Percentiles rank a stretch among this genome's conserved stretches.
These are phyloP conservation scores for Pythium aquatile DNA, from an alignment of 352 stramenopile species.

Conservation along the genomic window DNA sequence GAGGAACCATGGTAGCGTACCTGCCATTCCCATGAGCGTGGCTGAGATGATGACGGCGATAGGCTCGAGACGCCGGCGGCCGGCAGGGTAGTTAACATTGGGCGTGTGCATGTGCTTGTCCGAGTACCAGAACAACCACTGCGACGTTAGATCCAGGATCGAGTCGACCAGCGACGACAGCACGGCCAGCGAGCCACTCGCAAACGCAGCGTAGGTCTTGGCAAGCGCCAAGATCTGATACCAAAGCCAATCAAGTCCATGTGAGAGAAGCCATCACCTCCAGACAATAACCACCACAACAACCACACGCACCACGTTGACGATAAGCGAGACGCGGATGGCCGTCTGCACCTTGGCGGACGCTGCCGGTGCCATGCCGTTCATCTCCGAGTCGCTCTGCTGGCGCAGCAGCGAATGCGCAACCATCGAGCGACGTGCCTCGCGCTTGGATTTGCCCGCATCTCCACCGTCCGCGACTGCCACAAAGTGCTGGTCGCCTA, in stretches of 20 bases:
- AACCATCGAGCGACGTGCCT: constrained; percentile 54
- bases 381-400: constrained; percentile 57
- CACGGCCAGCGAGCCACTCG: constrained; percentile 90
- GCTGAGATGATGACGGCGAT: constrained; percentile 95
- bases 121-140: constrained; percentile 93
- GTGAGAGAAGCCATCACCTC: too few relatives aligned
- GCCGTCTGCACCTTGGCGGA: constrained; percentile 62
- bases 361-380: constrained; percentile 34
- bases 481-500: constrained; percentile 5
- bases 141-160: constrained; percentile 92
- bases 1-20: constrained; percentile 20
- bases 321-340: constrained; percentile 63
- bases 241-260: background rate
- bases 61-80: constrained; percentile 90
- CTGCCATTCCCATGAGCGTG: constrained; percentile 96
- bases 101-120: constrained; percentile 90
- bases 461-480: constrained; percentile 1
- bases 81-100: constrained; percentile 92
- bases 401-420: constrained; percentile 64
- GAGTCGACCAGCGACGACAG: constrained; percentile 94
- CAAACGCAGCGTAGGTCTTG: constrained; percentile 77
- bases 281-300: background rate
- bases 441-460: background rate
- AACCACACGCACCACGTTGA: constrained; percentile 61
- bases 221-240: constrained; percentile 50